These are phyloP conservation scores for Condylostoma magnum DNA, from an alignment of 169 alveolate genomes.

Conservation along the genomic window DNA sequence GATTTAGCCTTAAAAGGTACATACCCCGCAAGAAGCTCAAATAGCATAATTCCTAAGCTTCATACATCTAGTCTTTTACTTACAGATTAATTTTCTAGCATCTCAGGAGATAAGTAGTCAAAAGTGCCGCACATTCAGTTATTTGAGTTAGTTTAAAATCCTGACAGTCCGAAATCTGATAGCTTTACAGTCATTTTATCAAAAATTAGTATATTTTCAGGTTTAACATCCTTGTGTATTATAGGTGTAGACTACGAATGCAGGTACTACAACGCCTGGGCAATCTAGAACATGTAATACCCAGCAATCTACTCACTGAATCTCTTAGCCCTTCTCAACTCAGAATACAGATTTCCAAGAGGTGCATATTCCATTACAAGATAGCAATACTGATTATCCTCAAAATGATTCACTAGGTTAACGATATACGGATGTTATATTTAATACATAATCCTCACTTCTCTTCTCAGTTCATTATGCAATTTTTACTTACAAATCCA, in stretches of 20 bases:
- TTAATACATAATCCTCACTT: slow-evolving; percentile 72
- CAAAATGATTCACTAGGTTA: slow-evolving; percentile 70
- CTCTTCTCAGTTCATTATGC: slow-evolving; percentile 46
- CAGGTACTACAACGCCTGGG: slow-evolving; percentile 64
- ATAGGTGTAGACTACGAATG: slow-evolving; percentile 70
- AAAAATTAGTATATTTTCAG: slow-evolving; percentile 72
- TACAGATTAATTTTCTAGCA: slow-evolving; percentile 33
- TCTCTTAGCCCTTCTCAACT: slow-evolving; percentile 55
- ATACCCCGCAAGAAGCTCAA: slow-evolving; percentile 29
- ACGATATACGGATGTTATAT: slow-evolving; percentile 70
- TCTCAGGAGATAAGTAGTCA: slow-evolving; percentile 63
- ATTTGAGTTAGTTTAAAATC: slow-evolving; percentile 53
- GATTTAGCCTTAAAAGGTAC: not conserved
- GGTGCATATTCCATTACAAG: slow-evolving; percentile 64
- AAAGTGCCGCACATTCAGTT: slow-evolving; percentile 64
- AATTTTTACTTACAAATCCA: slow-evolving; percentile 46
- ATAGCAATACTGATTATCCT: slow-evolving; percentile 72
- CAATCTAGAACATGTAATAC: slow-evolving; percentile 61
- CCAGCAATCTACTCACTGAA: slow-evolving; percentile 63
- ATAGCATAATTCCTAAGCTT: slow-evolving; percentile 36
- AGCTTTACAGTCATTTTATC: slow-evolving; percentile 57
- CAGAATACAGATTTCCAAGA: slow-evolving; percentile 64
- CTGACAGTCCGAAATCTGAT: slow-evolving; percentile 76
- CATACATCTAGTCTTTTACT: slow-evolving; percentile 43
- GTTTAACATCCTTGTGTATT: slow-evolving; percentile 75